Evolutionary conservation across 495 filamentous ascomycete genomes (phyloP), one percentile per base, ranked within the genome.

Genomic region (Penicillium crystallinum): DNA sequence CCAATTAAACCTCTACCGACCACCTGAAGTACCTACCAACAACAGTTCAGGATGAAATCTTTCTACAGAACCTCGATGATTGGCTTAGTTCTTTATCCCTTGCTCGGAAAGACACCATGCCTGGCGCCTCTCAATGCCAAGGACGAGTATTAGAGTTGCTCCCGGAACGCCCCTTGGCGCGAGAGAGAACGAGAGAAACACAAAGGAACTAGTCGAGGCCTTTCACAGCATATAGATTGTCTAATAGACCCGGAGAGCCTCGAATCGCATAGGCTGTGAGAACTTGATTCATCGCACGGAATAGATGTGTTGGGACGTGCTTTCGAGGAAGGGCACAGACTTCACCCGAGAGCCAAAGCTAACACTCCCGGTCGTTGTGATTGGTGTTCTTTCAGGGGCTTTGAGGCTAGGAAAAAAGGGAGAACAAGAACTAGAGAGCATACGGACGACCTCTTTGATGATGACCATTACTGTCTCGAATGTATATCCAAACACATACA

Each of bases 281-380:
- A n/a, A n/a, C n/a, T n/a, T n/a, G n/a, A n/a, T n/a, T n/a, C n/a
- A 3, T 7, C 23, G 23, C 7, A 27, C 23, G 23, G 23, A 27
- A 7, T 27, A 27, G 23, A 27, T 27, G 23, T 7, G 7, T 27
- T 27, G 23, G 23, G 7, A 27, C 23, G 23, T 27, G 23, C n/a
- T n/a, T n/a, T n/a, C n/a, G n/a, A n/a, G n/a, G n/a, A 17, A 38
- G 44, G 40, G 46, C 35, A 39, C 41, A 54, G 43, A 35, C 33
- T 52, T 55, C n/a, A 58, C 34, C 55, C 55, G 55, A 54, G 51
- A 58, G 19, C 17, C 49, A 3, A 42, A 49, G 43, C 41, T 51
- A 27, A 42, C 30, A 29, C 7, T 3, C 31, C 15, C 41, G 3
- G 21, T 25, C 10, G 10, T 18, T 44, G 39, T 22, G 49, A 49